Evolutionary conservation across 1,139 yeast species (phyloP).

Genomic region (Suhomyces anneliseae): DNA sequence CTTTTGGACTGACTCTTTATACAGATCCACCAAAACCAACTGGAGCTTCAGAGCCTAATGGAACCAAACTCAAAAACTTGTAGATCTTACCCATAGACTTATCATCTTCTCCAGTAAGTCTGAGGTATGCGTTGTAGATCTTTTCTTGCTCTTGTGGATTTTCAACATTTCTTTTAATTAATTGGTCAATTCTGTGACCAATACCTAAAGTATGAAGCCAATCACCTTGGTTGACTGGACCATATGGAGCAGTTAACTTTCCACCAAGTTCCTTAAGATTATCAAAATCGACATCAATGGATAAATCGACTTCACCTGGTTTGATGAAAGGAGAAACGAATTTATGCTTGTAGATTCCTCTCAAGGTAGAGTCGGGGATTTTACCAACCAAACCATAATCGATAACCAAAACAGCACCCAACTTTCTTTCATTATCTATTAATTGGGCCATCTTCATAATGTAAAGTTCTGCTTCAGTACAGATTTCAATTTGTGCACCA

Average conservation of each 20-base stretch:
- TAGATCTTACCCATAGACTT: constrained; percentile 76
- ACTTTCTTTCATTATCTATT: constrained; percentile 28
- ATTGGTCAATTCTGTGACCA: constrained; percentile 64
- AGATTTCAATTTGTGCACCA: constrained; percentile 67
- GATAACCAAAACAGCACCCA: constrained; percentile 70
- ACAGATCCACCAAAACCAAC: constrained; percentile 32
- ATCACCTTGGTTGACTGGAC: constrained; percentile 77
- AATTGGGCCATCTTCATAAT: constrained; percentile 47
- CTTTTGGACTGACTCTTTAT: not conserved
- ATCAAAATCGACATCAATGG: constrained; percentile 80
- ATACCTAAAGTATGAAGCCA: constrained; percentile 79
- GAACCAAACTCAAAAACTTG: constrained; percentile 68
- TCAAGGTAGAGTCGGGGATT: constrained; percentile 65
- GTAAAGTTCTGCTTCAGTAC: constrained; percentile 69
- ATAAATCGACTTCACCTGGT: constrained; percentile 81
- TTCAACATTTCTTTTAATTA: constrained; percentile 35
- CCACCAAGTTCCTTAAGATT: constrained; percentile 41
- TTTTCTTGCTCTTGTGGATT: constrained; percentile 40
- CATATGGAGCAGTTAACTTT: constrained; percentile 34
- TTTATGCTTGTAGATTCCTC: constrained; percentile 74
- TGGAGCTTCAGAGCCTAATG: constrained; percentile 40
- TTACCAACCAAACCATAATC: constrained; percentile 71
- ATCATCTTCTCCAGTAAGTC: constrained; percentile 63
- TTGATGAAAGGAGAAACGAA: constrained; percentile 73
- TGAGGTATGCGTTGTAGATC: constrained; percentile 57